Evolutionary conservation across 2,329 filamentous ascomycete genomes (phyloP).

Genomic region (Aspergillus novoparasiticus): DNA sequence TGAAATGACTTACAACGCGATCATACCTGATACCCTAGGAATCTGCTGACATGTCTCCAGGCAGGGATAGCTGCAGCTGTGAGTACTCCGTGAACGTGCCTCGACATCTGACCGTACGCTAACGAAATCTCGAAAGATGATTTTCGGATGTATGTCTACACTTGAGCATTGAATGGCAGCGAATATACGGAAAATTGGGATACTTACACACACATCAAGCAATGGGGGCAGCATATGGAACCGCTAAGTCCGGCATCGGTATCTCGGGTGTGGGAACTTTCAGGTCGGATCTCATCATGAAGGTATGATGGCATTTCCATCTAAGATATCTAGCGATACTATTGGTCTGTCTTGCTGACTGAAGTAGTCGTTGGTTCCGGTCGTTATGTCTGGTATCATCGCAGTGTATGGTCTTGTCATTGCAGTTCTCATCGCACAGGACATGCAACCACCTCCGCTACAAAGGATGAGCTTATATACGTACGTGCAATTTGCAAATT

Average conservation of each 20-base stretch:
- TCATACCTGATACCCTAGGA: not conserved
- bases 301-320: slow-evolving; percentile 48
- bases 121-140: slow-evolving; percentile 45
- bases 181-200: not conserved
- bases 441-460: slow-evolving; percentile 72
- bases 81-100: slow-evolving; percentile 28
- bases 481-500: slow-evolving; percentile 50
- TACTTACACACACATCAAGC: slow-evolving; percentile 47
- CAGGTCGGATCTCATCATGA: slow-evolving; percentile 69
- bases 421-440: slow-evolving; percentile 90
- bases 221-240: slow-evolving; percentile 67
- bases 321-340: not conserved
- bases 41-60: slow-evolving; percentile 36
- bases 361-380: slow-evolving; percentile 52
- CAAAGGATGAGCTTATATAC: slow-evolving; percentile 81
- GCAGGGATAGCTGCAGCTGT: slow-evolving; percentile 54
- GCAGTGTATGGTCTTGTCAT: slow-evolving; percentile 98
- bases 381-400: slow-evolving; percentile 97
- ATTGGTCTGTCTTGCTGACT: slow-evolving; percentile 21
- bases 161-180: not conserved
- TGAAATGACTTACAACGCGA: slow-evolving; percentile 16
- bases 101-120: slow-evolving; percentile 21
- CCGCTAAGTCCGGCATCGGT: slow-evolving; percentile 68
- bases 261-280: slow-evolving; percentile 69
- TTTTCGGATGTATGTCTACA: slow-evolving; percentile 52